phyloP scores from a whole-genome alignment of 495 filamentous ascomycete species.

The Platismatia glauca region DNA sequence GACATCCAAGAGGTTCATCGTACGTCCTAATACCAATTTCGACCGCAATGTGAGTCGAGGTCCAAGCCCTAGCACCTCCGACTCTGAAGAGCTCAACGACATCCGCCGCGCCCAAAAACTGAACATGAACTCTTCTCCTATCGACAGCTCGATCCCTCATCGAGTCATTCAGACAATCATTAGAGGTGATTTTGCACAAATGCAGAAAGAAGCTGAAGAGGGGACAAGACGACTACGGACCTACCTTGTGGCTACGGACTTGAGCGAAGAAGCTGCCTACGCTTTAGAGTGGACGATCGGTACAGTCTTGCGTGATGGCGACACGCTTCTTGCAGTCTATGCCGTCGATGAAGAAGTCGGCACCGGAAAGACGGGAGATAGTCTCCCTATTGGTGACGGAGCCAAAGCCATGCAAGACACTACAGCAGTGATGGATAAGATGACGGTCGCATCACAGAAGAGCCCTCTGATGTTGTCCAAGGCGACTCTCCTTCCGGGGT shows the following conservation, averaged over 20 bases:
- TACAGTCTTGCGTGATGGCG: slow-evolving; percentile 87
- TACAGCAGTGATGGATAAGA: slow-evolving; percentile 47
- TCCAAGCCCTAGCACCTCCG: slow-evolving; percentile 74
- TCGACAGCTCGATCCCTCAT: slow-evolving; percentile 64
- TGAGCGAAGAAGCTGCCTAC: slow-evolving; percentile 87
- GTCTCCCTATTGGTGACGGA: slow-evolving; percentile 47
- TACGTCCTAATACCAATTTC: slow-evolving; percentile 77
- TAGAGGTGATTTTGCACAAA: slow-evolving; percentile 68
- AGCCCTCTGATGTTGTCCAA: slow-evolving; percentile 16
- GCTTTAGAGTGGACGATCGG: slow-evolving; percentile 96
- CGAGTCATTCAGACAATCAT: slow-evolving; percentile 81
- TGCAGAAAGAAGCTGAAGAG: slow-evolving; percentile 66
- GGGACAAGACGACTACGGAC: slow-evolving; percentile 67
- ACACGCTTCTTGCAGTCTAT: slow-evolving; percentile 86
- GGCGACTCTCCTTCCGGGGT: slow-evolving; percentile 21
- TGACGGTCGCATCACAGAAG: slow-evolving; percentile 36
- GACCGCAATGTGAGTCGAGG: slow-evolving; percentile 58
- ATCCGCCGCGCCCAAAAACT: slow-evolving; percentile 80
- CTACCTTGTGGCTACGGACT: slow-evolving; percentile 86
- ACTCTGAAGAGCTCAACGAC: slow-evolving; percentile 78
- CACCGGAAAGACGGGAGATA: slow-evolving; percentile 34
- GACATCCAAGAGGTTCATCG: slow-evolving; percentile 49
- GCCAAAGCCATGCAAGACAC: slow-evolving; percentile 64
- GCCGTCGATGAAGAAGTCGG: slow-evolving; percentile 80
- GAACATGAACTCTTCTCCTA: slow-evolving; percentile 65